phyloP scores from a whole-genome alignment of 2,329 filamentous ascomycete species.

The Mycocentrospora acerina region DNA sequence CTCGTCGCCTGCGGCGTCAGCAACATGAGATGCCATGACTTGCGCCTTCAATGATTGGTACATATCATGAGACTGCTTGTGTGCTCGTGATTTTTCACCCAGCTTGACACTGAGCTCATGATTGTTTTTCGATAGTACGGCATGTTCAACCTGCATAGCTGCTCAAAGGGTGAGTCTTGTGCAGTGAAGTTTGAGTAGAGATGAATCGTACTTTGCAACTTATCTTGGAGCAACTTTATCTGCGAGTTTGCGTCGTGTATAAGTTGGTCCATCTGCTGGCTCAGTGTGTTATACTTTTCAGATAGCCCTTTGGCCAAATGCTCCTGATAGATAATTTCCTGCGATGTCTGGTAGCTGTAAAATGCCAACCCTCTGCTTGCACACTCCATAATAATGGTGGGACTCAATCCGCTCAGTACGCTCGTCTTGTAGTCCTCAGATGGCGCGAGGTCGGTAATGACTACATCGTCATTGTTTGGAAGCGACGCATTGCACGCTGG shows the following conservation, averaged over 20 bases:
- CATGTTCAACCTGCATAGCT: conserved; percentile 64
- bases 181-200: background rate
- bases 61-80: conserved; percentile 65
- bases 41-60: conserved; percentile 60
- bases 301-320: conserved; percentile 69
- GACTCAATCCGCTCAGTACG: conserved; percentile 78
- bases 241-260: conserved; percentile 75
- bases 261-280: conserved; percentile 68
- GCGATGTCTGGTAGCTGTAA: conserved; percentile 82
- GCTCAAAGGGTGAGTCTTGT: background rate
- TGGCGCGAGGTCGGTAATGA: conserved; percentile 70
- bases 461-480: conserved; percentile 71
- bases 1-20: conserved; percentile 56
- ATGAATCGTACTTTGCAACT: conserved; percentile 57
- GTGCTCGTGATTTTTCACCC: conserved; percentile 69
- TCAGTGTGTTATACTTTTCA: conserved; percentile 69
- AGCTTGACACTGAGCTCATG: conserved; percentile 68
- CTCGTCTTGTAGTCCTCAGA: conserved; percentile 89
- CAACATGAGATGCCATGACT: conserved; percentile 56
- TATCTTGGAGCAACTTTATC: conserved; percentile 66
- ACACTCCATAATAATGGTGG: conserved; percentile 82
- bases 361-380: conserved; percentile 77
- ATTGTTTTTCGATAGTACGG: conserved; percentile 67
- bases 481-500: conserved; percentile 74
- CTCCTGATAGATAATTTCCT: conserved; percentile 83